These are phyloP conservation scores for Cynanchum wilfordii DNA, from an alignment of 257 asterid species.

Conservation along the genomic window DNA sequence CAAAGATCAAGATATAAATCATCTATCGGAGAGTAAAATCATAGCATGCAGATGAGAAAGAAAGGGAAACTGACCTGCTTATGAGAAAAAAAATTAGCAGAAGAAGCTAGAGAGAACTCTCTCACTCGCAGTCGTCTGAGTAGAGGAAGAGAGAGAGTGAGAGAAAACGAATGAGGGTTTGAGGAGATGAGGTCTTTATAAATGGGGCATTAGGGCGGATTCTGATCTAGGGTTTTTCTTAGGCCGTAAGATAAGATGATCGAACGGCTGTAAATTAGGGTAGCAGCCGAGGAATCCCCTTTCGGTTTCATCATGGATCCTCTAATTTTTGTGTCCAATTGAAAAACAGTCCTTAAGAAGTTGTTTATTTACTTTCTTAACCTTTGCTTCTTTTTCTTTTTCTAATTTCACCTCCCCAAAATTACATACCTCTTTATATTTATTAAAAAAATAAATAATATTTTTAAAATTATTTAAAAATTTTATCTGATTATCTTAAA, in stretches of 20 bases:
- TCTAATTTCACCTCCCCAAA: too few species aligned
- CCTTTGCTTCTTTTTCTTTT: too few species aligned
- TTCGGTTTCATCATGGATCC: too few species aligned
- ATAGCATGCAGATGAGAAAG: too few species aligned
- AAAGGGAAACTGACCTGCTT: background rate
- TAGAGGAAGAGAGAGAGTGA: slow-evolving; percentile 3
- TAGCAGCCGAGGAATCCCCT: background rate
- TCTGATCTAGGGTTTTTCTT: slow-evolving; percentile 3
- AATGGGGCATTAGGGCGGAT: background rate
- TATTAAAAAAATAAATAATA: too few species aligned
- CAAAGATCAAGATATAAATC: background rate
- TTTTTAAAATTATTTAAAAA: too few species aligned
- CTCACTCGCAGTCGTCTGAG: background rate
- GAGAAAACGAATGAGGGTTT: background rate
- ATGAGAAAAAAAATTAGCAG: background rate
- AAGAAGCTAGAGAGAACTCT: background rate
- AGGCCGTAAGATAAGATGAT: slow-evolving; percentile 11
- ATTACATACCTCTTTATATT: too few species aligned
- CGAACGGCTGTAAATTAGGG: background rate
- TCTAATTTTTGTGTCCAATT: too few species aligned
- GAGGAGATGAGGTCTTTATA: slow-evolving; percentile 13
- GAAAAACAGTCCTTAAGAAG: too few species aligned
- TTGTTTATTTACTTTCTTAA: too few species aligned
- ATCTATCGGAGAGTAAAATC: too few species aligned
- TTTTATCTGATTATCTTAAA: too few species aligned